Evolutionary conservation across 371 early-diverging fungal genomes (phyloP), one percentile per base, ranked within the genome.

Genomic region (Lichtheimia hyalospora): DNA sequence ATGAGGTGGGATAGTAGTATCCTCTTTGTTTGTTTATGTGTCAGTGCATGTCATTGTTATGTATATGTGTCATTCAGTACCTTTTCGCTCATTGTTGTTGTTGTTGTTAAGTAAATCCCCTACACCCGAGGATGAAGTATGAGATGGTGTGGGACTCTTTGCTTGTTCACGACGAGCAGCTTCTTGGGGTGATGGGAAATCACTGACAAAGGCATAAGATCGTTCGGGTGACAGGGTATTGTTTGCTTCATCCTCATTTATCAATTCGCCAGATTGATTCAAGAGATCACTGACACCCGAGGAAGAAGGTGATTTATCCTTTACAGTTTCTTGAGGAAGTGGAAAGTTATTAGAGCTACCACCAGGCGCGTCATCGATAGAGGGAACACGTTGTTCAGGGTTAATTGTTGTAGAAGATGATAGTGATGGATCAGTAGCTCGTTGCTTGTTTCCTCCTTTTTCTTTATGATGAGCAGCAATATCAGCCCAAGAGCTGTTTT

Each of bases 161-260:
- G 34, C 34, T 10, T 34, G 6, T 34, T 34, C 34, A 34, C 34
- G 34, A 34, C 34, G 34, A 23, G 55, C 42, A 41, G 57, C 55
- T 49, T 69, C 61, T 51, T 68, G 69, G 24, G 70, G 74, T 27
- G 69, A 68, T 42, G 77, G 74, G 24, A 73, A 77, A 43, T 74
- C 75, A 28, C 65, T 62, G 7, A 60, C 53, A 46, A 52, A 28
- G 6, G 53, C 53, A 58, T 44, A 46, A n/a, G 51, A 40, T 7
- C 39, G 40, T 2, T 34, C 34, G 6, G 34, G 34, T 2, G 34
- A 34, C 34, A 34, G 34, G 34, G 34, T 34, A 24, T 20, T 5
- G 21, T 49, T 58, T 28, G 44, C 16, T 46, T 42, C 42, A 24
- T 59, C 41, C 27, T 25, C 48, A 49, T 15, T 27, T 23, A 23